These are phyloP conservation scores for Fusarium floridanum DNA, from an alignment of 2,329 filamentous ascomycete species.

Conservation along the genomic window DNA sequence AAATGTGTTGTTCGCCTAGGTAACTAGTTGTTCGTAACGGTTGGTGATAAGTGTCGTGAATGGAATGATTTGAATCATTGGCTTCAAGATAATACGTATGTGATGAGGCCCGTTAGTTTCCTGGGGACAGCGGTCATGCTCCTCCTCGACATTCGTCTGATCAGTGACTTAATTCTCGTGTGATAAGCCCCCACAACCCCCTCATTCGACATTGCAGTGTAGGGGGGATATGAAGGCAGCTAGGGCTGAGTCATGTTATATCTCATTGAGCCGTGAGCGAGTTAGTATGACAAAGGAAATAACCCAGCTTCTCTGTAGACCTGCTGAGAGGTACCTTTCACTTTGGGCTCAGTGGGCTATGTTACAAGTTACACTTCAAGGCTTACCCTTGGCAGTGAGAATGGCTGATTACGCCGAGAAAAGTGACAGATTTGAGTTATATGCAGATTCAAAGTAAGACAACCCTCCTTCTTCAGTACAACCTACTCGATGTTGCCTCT, in stretches of 20 bases:
- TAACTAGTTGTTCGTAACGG: background rate
- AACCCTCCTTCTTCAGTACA: background rate
- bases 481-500: background rate
- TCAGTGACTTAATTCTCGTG: background rate
- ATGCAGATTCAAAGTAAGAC: background rate
- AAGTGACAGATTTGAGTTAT: background rate
- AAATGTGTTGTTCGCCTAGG: background rate
- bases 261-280: background rate
- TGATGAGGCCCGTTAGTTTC: background rate
- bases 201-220: background rate
- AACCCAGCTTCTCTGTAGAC: background rate
- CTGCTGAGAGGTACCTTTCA: background rate
- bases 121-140: background rate
- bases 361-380: background rate
- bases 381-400: background rate
- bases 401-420: background rate
- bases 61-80: background rate
- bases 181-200: background rate
- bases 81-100: background rate
- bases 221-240: background rate
- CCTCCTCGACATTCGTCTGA: background rate
- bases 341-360: background rate
- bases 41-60: background rate
- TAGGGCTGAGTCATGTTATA: background rate
- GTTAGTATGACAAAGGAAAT: background rate